Conservation (phyloP, 2,329 filamentous ascomycete species). For the Mariannaea sp. region DNA sequence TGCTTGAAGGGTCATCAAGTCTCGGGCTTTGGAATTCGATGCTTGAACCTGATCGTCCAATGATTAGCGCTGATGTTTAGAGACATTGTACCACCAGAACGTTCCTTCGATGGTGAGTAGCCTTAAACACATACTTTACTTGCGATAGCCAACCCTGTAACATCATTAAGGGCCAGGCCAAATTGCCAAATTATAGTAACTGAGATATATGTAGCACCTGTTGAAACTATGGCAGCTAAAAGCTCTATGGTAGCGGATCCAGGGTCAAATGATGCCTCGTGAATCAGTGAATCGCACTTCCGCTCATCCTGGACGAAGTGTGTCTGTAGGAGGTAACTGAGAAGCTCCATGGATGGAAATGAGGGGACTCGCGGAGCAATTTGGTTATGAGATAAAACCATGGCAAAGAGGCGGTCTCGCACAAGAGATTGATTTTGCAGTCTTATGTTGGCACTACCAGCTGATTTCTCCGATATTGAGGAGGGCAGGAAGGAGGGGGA, state of each 20-base stretch:
- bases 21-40: constrained; percentile 16
- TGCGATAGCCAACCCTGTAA: constrained; percentile 21
- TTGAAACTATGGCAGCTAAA: constrained; percentile 30
- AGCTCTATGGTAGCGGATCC: constrained; percentile 23
- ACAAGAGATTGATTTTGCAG: constrained; percentile 19
- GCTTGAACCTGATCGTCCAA: constrained; percentile 21
- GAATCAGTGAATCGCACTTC: constrained; percentile 28
- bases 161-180: constrained; percentile 30
- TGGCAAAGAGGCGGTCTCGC: constrained; percentile 34
- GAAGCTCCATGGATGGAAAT: constrained; percentile 32
- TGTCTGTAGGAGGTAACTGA: constrained; percentile 28
- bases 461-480: constrained; percentile 4
- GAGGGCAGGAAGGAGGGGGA: constrained; percentile 6
- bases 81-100: not conserved
- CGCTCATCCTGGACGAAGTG: constrained; percentile 27
- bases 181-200: constrained; percentile 33
- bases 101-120: not conserved
- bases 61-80: not conserved
- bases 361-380: constrained; percentile 28
- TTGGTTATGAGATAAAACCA: constrained; percentile 31
- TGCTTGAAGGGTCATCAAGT: constrained; percentile 31
- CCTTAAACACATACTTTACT: constrained; percentile 23
- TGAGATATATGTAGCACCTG: constrained; percentile 28
- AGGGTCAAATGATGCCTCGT: constrained; percentile 29
- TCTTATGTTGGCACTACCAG: constrained; percentile 5